Base-by-base conservation (phyloP, 2,329 filamentous ascomycete genomes). In the Sporothrix schenckii region DNA sequence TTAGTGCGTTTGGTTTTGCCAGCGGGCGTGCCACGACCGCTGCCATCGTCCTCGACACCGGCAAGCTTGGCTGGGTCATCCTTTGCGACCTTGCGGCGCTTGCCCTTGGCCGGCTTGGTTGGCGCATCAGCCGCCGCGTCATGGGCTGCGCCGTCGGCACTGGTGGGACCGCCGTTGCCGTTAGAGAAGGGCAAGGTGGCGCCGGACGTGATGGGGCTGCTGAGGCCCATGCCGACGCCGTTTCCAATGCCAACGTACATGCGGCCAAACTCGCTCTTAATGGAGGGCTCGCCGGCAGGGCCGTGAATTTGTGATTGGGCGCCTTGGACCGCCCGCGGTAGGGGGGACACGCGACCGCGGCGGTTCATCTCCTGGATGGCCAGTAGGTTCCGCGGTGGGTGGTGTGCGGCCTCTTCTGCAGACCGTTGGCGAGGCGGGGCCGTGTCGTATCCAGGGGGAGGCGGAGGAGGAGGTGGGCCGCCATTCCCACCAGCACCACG, bases 241-340 rank as follows among this genome's bases (percentile, higher is more conserved):
- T 83, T 87, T 71, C 84, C 94, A 74, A 98, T 93, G n/a, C 94
- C 94, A 21, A 92, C 93, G 80, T 97, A 97, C 85, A 97, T 97
- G 73, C 93, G 90, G 39, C 94, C 94, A 78, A 97, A 94, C 78
- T 97, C 94, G 77, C 90, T 96, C 83, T 97, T 97, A 77, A 97
- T 97, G 56, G 91, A 91, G 13, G 93, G 91, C 78, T 97, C 93
- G 19, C 90, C 91, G 16, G 89, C 88, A 6, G 93, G 92, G 3
- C 91, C 92, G 68, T 91, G 86, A 52, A 91, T 87, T 75, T 93
- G 91, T 19, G 90, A 88, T 78, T 97, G 94, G 1, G 92, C 94
- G 27, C 94, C 94, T 77, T 97, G 94, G 0, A 97, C 94, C 27
- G 94, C 94, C 79, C 97, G 94, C 0, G 94, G 94, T 19, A 97